These are phyloP conservation scores for Diddensiella caesifluorescens DNA, from an alignment of 805 yeast genomes.

Conservation along the genomic window DNA sequence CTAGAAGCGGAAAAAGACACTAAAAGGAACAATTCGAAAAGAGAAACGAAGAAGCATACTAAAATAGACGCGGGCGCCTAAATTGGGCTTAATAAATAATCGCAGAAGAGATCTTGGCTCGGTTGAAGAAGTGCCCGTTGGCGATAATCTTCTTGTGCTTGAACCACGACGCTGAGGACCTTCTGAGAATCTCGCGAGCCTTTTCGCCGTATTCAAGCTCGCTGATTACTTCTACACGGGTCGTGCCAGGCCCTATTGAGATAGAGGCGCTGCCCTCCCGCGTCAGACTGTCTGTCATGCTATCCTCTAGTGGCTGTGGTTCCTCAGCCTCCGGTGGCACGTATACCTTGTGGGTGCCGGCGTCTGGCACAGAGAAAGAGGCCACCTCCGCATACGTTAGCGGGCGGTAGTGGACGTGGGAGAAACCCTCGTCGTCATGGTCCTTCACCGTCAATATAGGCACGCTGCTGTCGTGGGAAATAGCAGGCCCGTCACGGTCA, in stretches of 20 bases:
- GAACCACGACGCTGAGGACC: not conserved
- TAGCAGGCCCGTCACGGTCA: not conserved
- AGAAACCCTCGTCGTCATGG: constrained; percentile 37
- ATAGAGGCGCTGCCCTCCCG: too few relatives aligned
- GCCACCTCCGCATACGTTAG: constrained; percentile 54
- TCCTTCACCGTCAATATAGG: constrained; percentile 13
- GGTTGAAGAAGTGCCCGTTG: not conserved
- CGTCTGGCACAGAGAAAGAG: constrained; percentile 22
- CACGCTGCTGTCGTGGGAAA: not conserved
- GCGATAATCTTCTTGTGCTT: not conserved
- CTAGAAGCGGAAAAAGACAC: not conserved
- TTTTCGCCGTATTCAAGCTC: constrained; percentile 21
- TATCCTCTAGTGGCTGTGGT: too few relatives aligned
- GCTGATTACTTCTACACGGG: constrained; percentile 14
- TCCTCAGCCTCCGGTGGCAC: constrained; percentile 23
- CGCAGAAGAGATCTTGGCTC: constrained; percentile 1
- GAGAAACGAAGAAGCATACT: too few relatives aligned
- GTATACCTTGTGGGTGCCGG: constrained; percentile 5
- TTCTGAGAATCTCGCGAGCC: constrained; percentile 1
- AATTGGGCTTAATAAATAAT: constrained; percentile 1
- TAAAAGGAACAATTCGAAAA: not conserved
- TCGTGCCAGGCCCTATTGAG: constrained; percentile 1
- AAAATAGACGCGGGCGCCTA: too few relatives aligned
- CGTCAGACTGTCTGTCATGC: constrained; percentile 16
- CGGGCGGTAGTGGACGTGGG: constrained; percentile 42